Evolutionary conservation across 176 grass and related monocot genomes (phyloP), one percentile per base, ranked within the genome.

Genomic region (Eragrostis curvula): DNA sequence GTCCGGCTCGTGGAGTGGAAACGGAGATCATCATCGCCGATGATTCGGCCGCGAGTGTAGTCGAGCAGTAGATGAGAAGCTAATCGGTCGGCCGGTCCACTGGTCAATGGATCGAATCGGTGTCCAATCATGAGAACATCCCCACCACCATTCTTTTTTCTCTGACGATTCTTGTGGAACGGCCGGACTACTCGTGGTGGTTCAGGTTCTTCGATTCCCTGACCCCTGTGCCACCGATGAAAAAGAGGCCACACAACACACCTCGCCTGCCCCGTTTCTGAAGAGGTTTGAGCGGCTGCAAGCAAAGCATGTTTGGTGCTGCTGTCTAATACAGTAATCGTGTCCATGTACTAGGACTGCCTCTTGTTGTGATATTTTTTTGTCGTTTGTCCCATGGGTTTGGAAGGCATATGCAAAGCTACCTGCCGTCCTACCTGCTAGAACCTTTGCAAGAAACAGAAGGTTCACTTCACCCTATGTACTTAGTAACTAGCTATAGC

Each of bases 1-100:
- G 70, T 87, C 23, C 87, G 91, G 68, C 87, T 99, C 5, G 97
- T 94, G 8, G 91, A 96, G 8, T 96, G 93, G 96, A 93, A 91
- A 77, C 71, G 87, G 29, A 72, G 45, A 43, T 43, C 74, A 14
- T 32, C 57, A 40, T 24, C 64, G 12, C 28, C 11, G 41, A 71
- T 68, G 83, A 18, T 79, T 45, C 73, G 68, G 21, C 87, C 81
- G 46, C 81, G 85, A 45, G 87, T 80, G 70, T 80, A 83, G 67
- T 48, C 9, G 44, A 8, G 48, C 50, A 43, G 66, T 23, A 9
- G 48, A 40, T 20, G 16, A 58, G 57, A 25, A n/a, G 29, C 10
- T 67, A 50, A 57, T 30, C 14, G 11, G 47, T 36, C 42, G 42
- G 7, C 14, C 67, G 45, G 15, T 20, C 86, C 77, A 53, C 65